Conservation (phyloP, 345 rosid species). For the Raphanus raphanistrum region DNA sequence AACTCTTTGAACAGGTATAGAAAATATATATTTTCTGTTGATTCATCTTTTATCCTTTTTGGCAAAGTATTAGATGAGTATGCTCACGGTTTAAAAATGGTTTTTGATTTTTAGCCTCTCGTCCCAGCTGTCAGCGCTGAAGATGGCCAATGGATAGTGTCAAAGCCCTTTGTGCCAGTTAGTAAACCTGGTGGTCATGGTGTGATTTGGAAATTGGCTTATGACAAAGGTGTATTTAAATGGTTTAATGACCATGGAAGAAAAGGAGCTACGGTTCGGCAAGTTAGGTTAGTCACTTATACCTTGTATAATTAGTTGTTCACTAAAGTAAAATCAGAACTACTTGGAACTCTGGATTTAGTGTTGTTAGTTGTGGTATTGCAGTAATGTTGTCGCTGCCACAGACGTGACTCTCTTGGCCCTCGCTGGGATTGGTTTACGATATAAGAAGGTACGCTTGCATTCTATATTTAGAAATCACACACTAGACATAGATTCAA, state of each 20-base stretch:
- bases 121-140: conserved; percentile 81
- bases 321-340: neutral
- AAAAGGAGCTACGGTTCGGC: conserved; percentile 88
- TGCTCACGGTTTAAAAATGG: conserved; percentile 10
- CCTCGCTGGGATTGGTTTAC: conserved; percentile 87
- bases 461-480: neutral
- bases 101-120: conserved; percentile 63
- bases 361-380: conserved; percentile 27
- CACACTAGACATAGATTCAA: neutral
- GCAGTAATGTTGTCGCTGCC: conserved; percentile 96
- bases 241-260: conserved; percentile 86
- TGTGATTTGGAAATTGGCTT: conserved; percentile 94
- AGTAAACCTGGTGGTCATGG: conserved; percentile 99
- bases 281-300: conserved; percentile 75
- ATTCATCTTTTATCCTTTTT: neutral
- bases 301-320: neutral
- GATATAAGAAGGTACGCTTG: conserved; percentile 58
- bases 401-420: conserved; percentile 89
- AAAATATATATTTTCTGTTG: neutral
- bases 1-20: conserved; percentile 86
- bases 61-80: neutral
- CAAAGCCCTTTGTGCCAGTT: conserved; percentile 72
- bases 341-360: conserved; percentile 14
- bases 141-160: conserved; percentile 84
- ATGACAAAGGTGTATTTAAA: conserved; percentile 78